Percentiles rank a stretch among this genome's conserved stretches.
Conservation (phyloP, 306 rosid species). For the Cucumis melo region DNA sequence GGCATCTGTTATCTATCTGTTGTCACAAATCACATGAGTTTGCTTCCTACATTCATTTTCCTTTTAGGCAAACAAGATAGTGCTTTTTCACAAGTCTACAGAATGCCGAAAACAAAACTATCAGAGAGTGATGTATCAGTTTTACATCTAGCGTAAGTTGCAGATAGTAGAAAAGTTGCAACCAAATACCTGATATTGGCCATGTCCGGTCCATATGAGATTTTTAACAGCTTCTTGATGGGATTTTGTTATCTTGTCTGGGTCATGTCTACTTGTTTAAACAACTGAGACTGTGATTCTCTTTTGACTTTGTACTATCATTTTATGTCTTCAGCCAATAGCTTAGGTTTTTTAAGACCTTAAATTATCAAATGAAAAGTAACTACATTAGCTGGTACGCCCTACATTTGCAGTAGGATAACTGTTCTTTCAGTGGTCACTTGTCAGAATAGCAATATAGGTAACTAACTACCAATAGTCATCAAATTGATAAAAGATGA, state of each 20-base stretch:
- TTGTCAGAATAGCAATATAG: background rate
- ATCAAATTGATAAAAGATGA: background rate
- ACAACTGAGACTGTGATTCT: background rate
- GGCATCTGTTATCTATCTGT: background rate
- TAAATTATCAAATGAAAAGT: background rate
- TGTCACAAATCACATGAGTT: background rate
- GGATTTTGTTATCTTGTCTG: background rate
- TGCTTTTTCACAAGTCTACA: background rate
- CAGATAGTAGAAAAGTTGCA: background rate
- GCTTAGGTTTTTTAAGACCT: background rate
- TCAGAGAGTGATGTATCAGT: background rate
- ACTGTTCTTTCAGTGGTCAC: background rate
- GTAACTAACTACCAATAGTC: background rate
- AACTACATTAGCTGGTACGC: background rate
- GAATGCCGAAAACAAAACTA: background rate
- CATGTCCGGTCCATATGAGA: background rate
- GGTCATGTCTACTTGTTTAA: background rate
- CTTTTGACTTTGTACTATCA: background rate
- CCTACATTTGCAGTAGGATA: background rate
- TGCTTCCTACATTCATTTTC: background rate
- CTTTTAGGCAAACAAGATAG: background rate
- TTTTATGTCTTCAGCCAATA: background rate
- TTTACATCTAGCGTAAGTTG: background rate
- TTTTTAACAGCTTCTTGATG: background rate
- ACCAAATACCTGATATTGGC: background rate